Evolutionary conservation across 129 eudicot genomes (phyloP).

Genomic region (Flaveria robusta): DNA sequence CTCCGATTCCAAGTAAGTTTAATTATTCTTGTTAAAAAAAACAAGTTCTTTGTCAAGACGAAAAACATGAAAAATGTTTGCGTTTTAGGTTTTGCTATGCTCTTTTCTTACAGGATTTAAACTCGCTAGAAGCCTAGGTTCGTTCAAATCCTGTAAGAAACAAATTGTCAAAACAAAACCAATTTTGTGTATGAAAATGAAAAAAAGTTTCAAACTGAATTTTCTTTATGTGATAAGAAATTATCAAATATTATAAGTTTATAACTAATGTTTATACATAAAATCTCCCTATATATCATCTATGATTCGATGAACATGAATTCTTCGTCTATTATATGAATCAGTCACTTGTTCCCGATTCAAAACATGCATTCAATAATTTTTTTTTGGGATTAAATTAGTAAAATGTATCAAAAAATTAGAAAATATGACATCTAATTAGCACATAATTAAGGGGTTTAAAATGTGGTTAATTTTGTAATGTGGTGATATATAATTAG

Average conservation of each 20-base stretch:
- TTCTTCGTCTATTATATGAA: background rate
- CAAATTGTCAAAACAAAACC: background rate
- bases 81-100: conserved; percentile 5
- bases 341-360: background rate
- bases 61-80: background rate
- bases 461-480: background rate
- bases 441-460: background rate
- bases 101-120: background rate
- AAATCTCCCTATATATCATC: background rate
- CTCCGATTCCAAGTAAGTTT: conserved; percentile 41
- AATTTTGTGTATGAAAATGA: background rate
- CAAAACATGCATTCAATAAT: background rate
- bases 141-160: background rate
- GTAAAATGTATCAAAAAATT: too few relatives aligned
- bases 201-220: background rate
- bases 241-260: background rate
- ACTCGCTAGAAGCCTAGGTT: background rate
- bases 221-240: background rate
- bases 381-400: too few relatives aligned
- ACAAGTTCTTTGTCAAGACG: background rate
- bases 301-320: background rate
- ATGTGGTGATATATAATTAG: conserved; percentile 28
- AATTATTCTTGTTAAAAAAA: background rate
- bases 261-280: background rate
- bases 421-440: too few relatives aligned